Percentiles rank a stretch among this genome's conserved stretches.
These are phyloP conservation scores for Thelephora terrestris DNA, from an alignment of 1,284 basidiomycete genomes.

Conservation along the genomic window DNA sequence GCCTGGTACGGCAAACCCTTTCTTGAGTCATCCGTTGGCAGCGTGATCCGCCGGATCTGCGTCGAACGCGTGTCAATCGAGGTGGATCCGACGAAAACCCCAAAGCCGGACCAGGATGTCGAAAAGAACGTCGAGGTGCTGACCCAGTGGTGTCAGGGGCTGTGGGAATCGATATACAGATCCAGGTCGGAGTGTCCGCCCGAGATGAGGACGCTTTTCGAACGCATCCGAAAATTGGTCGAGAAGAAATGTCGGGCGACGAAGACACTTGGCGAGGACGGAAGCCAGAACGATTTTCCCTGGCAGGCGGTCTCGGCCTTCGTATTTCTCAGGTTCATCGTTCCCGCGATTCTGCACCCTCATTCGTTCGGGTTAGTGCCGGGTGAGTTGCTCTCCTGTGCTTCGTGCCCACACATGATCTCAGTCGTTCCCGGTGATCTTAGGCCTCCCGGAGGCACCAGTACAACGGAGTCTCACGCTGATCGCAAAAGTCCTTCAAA, in stretches of 20 bases:
- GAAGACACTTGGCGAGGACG: not conserved
- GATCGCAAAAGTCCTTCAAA: slow-evolving; percentile 73
- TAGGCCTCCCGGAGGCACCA: slow-evolving; percentile 53
- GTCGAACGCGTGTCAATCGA: slow-evolving; percentile 66
- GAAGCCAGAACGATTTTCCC: slow-evolving; percentile 33
- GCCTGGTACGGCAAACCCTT: slow-evolving; percentile 64
- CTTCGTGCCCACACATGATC: slow-evolving; percentile 5
- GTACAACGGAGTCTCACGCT: slow-evolving; percentile 68
- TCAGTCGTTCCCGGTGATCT: not conserved
- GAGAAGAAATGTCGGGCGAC: slow-evolving; percentile 44
- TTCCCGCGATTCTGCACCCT: slow-evolving; percentile 70
- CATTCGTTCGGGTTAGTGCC: slow-evolving; percentile 67
- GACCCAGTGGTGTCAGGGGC: slow-evolving; percentile 63
- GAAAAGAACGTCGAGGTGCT: slow-evolving; percentile 64
- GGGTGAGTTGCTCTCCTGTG: slow-evolving; percentile 32
- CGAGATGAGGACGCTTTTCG: slow-evolving; percentile 70
- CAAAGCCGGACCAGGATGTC: slow-evolving; percentile 46
- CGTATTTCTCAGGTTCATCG: slow-evolving; percentile 76
- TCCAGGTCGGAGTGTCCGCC: slow-evolving; percentile 62
- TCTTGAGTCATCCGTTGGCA: slow-evolving; percentile 68
- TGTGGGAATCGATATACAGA: slow-evolving; percentile 73
- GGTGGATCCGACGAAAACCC: slow-evolving; percentile 59
- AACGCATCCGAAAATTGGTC: slow-evolving; percentile 61
- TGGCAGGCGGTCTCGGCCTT: slow-evolving; percentile 81
- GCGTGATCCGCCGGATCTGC: slow-evolving; percentile 55